A percentile compares a stretch with the other conserved stretches of the same genome.
phyloP scores from a whole-genome alignment of 75 land plant species.

The Larix kaempferi region DNA sequence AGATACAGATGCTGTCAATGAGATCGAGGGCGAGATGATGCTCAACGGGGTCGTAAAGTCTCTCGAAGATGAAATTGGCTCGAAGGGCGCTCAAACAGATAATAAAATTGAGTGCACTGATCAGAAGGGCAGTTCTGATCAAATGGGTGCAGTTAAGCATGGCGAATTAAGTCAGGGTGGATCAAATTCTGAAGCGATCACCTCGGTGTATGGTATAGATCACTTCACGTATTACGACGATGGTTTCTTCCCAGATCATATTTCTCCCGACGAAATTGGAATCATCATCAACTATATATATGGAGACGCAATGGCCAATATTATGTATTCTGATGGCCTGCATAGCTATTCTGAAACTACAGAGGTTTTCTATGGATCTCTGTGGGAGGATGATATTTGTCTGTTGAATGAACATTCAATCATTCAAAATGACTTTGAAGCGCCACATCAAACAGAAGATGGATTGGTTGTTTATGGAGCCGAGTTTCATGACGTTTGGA shows the following conservation, averaged over 20 bases:
- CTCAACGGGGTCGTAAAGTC: not conserved
- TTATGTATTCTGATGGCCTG: not conserved
- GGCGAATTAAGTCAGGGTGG: not conserved
- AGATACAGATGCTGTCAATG: not conserved
- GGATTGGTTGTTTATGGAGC: not conserved
- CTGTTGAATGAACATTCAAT: not conserved
- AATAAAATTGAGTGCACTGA: not conserved
- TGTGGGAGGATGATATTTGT: slow-evolving; percentile 8
- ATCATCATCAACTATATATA: not conserved
- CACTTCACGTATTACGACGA: not conserved
- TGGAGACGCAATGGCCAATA: not conserved
- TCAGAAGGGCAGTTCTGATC: not conserved
- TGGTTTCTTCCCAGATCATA: not conserved
- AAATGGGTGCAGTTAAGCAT: too few relatives aligned
- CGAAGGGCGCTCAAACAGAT: not conserved
- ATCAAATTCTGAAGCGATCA: not conserved
- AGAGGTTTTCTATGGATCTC: slow-evolving; percentile 1
- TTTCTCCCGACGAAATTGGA: not conserved
- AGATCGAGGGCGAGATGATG: not conserved
- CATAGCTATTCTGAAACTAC: not conserved
- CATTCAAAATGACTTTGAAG: not conserved
- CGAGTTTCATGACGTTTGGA: not conserved
- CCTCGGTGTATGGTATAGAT: not conserved
- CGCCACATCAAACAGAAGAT: not conserved
- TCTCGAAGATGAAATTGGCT: not conserved